Base-by-base conservation (phyloP, 2,329 filamentous ascomycete species). In the Xylariales sp. region DNA sequence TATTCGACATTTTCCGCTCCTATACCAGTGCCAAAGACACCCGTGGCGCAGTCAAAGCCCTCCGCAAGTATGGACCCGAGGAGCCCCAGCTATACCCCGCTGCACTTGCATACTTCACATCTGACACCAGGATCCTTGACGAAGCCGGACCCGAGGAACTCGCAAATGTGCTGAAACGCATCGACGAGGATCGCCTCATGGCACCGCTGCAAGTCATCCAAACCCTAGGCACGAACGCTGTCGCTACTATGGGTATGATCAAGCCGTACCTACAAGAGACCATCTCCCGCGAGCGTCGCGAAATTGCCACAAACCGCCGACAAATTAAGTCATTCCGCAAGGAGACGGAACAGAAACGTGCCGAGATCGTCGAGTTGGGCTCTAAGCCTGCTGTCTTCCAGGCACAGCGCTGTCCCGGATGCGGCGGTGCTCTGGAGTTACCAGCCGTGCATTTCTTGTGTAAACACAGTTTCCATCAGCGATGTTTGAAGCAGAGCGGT, bases 221-320 rank as follows among this genome's bases (percentile, higher is more conserved):
- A 63, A 93, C 90, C 0, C 76, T 98, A 0, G 70, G 71, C n/a
- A 70, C 76, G 34, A 62, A 71, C 59, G 43, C 66, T 46, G 88
- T 96, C 3, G 91, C 94, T 1, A 97, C 89, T 0, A 96, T 98
- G 87, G 93, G 91, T 38, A 89, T 97, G 76, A 84, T 98, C 47
- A 97, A 96, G 65, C 81, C 83, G 5, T 98, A 98, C 63, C 80
- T 98, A 2, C 80, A 86, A 48, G 81, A 86, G 37, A 95, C 90
- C 7, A 95, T 98, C 48, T 83, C 88, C 51, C 81, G 88, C 38
- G 93, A 98, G 65, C 79, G 88, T 19, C 82, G 82, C 45, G 90
- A 96, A 55, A 96, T 98, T 45, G 80, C 69, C 6, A 62, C 73
- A 25, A 97, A 97, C 60, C 79, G 86, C 38, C 80, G 83, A 28